Percentiles rank a stretch among this genome's conserved stretches.
Conservation (phyloP, 768 basidiomycete genomes). For the Dacryopinax spathularia region DNA sequence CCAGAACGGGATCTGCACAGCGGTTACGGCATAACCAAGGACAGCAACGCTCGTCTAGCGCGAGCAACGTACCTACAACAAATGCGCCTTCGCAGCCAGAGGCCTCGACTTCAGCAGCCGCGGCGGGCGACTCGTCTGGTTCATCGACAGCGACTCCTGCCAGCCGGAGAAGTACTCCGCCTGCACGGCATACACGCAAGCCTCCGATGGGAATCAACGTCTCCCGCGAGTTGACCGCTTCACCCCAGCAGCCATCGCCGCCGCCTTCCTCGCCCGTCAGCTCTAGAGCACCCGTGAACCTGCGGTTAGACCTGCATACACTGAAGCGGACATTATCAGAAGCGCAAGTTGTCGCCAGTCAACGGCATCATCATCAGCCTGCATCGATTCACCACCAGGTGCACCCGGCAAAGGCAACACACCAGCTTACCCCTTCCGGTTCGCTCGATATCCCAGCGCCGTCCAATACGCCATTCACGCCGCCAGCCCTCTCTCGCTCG, state of each 20-base stretch:
- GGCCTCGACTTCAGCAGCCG: not conserved
- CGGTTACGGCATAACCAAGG: not conserved
- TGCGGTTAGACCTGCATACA: constrained; percentile 10
- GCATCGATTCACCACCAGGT: not conserved
- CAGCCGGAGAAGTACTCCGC: not conserved
- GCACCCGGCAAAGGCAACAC: not conserved
- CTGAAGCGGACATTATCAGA: constrained; percentile 8
- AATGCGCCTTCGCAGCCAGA: not conserved
- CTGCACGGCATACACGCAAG: not conserved
- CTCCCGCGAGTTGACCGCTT: not conserved
- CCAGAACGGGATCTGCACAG: not conserved
- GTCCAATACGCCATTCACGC: not conserved
- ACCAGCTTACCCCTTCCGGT: constrained; percentile 7
- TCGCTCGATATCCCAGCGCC: not conserved
- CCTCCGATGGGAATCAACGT: constrained; percentile 6
- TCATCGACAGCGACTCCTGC: not conserved
- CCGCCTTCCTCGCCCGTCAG: constrained; percentile 1
- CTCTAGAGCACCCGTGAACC: constrained; percentile 3
- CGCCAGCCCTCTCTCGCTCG: not conserved
- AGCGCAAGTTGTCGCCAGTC: not conserved
- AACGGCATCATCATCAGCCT: not conserved
- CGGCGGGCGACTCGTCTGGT: not conserved
- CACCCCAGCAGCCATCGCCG: not conserved
- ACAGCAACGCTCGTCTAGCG: not conserved
- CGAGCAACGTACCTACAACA: not conserved